Conservation (phyloP, 2,329 filamentous ascomycete genomes). For the Xylogone sp. region DNA sequence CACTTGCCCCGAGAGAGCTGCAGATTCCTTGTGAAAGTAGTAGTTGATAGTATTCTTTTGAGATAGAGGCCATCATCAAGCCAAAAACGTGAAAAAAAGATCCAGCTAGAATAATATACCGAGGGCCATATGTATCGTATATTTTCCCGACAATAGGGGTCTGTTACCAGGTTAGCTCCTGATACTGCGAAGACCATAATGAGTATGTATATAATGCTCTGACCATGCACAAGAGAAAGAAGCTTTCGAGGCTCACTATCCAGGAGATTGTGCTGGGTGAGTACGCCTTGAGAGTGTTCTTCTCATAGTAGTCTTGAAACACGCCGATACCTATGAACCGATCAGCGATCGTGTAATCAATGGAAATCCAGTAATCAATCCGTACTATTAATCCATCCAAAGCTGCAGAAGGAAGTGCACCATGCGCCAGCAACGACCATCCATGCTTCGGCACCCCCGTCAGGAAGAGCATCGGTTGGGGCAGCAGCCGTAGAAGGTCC, state of each 20-base stretch:
- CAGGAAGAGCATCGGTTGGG: slow-evolving; percentile 30
- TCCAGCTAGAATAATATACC: slow-evolving; percentile 47
- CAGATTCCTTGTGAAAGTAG: slow-evolving; percentile 36
- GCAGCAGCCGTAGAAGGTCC: neutral
- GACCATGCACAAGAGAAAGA: slow-evolving; percentile 45
- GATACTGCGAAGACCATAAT: neutral
- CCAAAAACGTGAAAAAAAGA: slow-evolving; percentile 45
- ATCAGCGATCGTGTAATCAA: neutral
- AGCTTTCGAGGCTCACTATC: slow-evolving; percentile 50
- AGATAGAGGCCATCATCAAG: slow-evolving; percentile 33
- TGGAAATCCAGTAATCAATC: too few species aligned
- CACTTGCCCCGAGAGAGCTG: slow-evolving; percentile 36
- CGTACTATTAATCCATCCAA: slow-evolving; percentile 39
- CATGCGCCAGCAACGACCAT: slow-evolving; percentile 44
- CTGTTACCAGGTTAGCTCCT: neutral
- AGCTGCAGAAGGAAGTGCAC: slow-evolving; percentile 41
- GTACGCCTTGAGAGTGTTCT: slow-evolving; percentile 39
- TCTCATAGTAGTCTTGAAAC: slow-evolving; percentile 56
- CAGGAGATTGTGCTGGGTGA: slow-evolving; percentile 52
- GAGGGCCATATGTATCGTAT: slow-evolving; percentile 60
- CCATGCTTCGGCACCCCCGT: slow-evolving; percentile 54
- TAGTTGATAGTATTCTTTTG: slow-evolving; percentile 33
- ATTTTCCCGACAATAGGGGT: slow-evolving; percentile 54
- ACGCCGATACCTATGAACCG: slow-evolving; percentile 36
- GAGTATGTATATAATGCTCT: slow-evolving; percentile 28